These are phyloP conservation scores for Solanum sparsipilum DNA, from an alignment of 257 asterid genomes.

Conservation along the genomic window DNA sequence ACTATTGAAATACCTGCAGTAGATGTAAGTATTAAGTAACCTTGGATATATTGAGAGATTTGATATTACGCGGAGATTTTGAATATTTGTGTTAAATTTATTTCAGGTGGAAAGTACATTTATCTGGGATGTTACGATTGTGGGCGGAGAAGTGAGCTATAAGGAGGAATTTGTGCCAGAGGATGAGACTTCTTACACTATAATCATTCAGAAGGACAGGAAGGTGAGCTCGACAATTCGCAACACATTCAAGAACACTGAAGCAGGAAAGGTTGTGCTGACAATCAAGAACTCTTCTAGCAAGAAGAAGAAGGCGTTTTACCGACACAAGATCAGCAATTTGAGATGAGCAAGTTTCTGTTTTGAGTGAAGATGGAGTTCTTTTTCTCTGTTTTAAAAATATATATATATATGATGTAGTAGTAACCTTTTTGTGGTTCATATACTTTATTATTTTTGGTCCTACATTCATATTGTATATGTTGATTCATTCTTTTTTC, in stretches of 20 bases:
- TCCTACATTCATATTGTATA: background rate
- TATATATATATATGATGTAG: too few relatives aligned
- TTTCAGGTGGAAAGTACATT: constrained; percentile 53
- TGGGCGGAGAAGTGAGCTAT: constrained; percentile 69
- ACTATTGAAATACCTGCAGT: constrained; percentile 53
- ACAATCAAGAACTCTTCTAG: constrained; percentile 46
- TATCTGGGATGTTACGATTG: constrained; percentile 52
- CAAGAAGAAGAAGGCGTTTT: constrained; percentile 64
- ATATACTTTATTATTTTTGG: background rate
- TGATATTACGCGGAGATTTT: background rate
- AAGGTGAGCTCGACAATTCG: constrained; percentile 46
- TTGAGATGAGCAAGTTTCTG: constrained; percentile 4
- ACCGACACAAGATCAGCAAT: constrained; percentile 43
- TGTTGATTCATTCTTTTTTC: background rate
- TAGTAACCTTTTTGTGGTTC: background rate
- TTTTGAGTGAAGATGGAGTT: background rate
- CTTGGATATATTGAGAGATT: background rate
- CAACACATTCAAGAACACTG: constrained; percentile 60
- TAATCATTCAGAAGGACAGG: constrained; percentile 56
- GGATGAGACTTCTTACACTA: constrained; percentile 51
- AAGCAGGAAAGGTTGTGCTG: constrained; percentile 52
- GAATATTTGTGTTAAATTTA: background rate
- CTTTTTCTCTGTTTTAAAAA: background rate
- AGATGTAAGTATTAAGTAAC: constrained; percentile 29
- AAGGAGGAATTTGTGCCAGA: constrained; percentile 65